These are phyloP conservation scores for Omphalotus olearius DNA, from an alignment of 1,284 basidiomycete species.

Conservation along the genomic window DNA sequence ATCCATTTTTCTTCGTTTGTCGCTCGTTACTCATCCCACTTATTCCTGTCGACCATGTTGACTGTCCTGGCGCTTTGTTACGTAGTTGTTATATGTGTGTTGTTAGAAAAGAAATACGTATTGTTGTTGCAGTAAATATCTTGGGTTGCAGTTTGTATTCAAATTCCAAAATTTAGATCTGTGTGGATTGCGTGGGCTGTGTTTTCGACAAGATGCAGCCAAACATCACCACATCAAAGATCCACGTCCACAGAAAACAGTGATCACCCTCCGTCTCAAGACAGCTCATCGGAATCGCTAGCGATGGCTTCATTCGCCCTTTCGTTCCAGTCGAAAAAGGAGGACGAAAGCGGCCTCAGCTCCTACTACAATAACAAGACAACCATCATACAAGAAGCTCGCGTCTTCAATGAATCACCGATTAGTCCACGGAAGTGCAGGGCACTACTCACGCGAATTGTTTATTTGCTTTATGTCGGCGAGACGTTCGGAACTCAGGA, in stretches of 20 bases:
- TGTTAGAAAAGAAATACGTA: neutral
- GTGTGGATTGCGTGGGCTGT: too few species aligned
- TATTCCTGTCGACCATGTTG: neutral
- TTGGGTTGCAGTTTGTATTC: too few species aligned
- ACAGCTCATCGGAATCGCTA: constrained; percentile 6
- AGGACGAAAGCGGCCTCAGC: constrained; percentile 85
- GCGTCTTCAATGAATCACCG: constrained; percentile 99
- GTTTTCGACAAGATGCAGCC: neutral
- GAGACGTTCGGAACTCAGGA: constrained; percentile 96
- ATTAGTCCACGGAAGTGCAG: constrained; percentile 97
- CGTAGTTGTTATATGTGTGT: neutral
- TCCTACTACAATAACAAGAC: constrained; percentile 93
- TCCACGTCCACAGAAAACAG: constrained; percentile 30
- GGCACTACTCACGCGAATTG: constrained; percentile 92
- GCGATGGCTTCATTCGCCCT: constrained; percentile 44
- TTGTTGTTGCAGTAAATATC: too few species aligned
- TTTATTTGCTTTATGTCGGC: constrained; percentile 95
- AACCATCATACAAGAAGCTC: constrained; percentile 95
- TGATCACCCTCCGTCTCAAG: constrained; percentile 4
- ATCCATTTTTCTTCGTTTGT: neutral
- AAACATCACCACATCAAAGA: constrained; percentile 25
- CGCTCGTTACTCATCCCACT: neutral
- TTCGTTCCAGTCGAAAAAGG: constrained; percentile 85
- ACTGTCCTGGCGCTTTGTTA: constrained; percentile 7
- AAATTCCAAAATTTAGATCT: too few species aligned